Evolutionary conservation across 352 stramenopile genomes (phyloP).

Genomic region (Globisporangium perplexum): DNA sequence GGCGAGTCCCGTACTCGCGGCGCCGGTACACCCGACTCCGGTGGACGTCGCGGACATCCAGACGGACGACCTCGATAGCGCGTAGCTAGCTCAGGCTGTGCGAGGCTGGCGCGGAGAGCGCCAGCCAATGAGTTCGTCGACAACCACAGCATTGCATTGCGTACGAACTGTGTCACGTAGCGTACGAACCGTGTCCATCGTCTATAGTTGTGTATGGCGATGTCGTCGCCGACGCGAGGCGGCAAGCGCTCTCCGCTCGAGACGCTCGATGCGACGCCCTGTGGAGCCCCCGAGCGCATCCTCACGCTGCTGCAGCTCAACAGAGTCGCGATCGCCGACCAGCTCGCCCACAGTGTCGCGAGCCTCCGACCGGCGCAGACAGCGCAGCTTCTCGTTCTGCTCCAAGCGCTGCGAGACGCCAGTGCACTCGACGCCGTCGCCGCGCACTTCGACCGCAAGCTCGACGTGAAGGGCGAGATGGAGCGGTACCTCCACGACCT

Average conservation of each 20-base stretch:
- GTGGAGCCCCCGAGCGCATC: constrained; percentile 14
- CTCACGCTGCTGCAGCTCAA: constrained; percentile 35
- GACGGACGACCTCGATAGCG: constrained; percentile 1
- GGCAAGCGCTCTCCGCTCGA: background rate
- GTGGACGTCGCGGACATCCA: constrained; percentile 5
- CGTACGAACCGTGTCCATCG: too few relatives aligned
- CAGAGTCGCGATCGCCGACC: constrained; percentile 23
- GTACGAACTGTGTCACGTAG: too few relatives aligned
- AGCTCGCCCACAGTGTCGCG: constrained; percentile 29
- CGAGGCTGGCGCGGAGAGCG: too few relatives aligned
- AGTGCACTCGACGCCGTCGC: constrained; percentile 10
- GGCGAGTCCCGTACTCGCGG: constrained; percentile 15
- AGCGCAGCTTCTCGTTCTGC: constrained; percentile 21
- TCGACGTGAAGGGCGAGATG: constrained; percentile 55
- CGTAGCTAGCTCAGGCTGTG: constrained; percentile 3
- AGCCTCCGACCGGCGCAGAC: constrained; percentile 43
- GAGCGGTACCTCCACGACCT: constrained; percentile 54
- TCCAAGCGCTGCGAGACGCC: constrained; percentile 18
- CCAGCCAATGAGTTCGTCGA: background rate
- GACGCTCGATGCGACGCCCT: background rate
- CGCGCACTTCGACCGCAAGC: constrained; percentile 43
- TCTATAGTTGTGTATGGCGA: background rate
- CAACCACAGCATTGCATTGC: too few relatives aligned
- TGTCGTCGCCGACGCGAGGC: background rate
- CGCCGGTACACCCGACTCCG: background rate